Base-by-base conservation (phyloP, 257 asterid species). In the Fraxinus anomala region DNA sequence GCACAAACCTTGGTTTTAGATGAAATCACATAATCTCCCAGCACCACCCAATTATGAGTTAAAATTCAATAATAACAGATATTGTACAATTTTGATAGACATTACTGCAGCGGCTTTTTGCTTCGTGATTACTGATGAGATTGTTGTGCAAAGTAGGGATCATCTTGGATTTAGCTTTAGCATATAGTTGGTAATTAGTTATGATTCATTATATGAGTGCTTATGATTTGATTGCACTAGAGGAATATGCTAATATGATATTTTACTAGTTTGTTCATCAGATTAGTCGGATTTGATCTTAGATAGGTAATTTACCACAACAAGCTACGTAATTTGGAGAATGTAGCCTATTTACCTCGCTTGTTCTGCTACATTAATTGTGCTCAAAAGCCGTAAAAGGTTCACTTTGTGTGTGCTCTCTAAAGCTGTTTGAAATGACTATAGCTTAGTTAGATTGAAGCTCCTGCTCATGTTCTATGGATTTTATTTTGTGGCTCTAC, bases 331-430 rank as follows among this genome's bases (percentile, higher is more conserved):
- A 42, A 14, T 13, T n/a, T 44, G 63, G n/a, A 3, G 34, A 40
- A 21, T 21, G 63, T 42, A 14, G 8, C 34, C 34, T 33, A 56
- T 56, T 54, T 54, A 11, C 24, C 12, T 56, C 13, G 26, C n/a
- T 26, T 63, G 69, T 59, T 26, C 12, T 63, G 17, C 69, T 9
- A 63, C 69, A 63, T 63, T 26, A 56, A 56, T 26, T 63, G 19
- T 12, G 69, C 69, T 24, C 30, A 63, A 63, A 34, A 59, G 81
- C 16, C 17, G 47, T 37, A 73, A 39, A 70, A 31, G 68, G 40
- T 65, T 49, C 59, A 66, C 30, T 72, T 76, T 42, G 47, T 6
- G 70, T 1, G 16, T 54, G 34, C 66, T 11, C 70, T 74, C 63
- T 36, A 2, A 24, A 42, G 6, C 49, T 67, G 47, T 72, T 40